Conservation (phyloP, 345 rosid species). For the Hibiscus syriacus region DNA sequence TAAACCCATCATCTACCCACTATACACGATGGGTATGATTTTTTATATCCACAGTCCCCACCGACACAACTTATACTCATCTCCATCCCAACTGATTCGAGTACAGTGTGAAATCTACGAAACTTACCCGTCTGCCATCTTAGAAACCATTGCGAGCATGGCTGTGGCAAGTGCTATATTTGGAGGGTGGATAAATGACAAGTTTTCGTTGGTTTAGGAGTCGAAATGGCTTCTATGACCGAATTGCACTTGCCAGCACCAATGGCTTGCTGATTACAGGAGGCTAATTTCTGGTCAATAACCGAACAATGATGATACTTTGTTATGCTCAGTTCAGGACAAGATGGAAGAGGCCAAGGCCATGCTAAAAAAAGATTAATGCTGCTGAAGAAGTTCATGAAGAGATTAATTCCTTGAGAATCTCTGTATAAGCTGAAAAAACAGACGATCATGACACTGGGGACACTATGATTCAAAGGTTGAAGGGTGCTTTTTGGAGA, state of each 20-base stretch:
- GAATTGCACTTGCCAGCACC: slow-evolving; percentile 82
- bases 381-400: slow-evolving; percentile 49
- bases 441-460: slow-evolving; percentile 46
- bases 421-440: slow-evolving; percentile 51
- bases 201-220: slow-evolving; percentile 73
- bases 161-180: slow-evolving; percentile 47
- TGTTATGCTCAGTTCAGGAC: slow-evolving; percentile 18
- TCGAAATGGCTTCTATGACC: slow-evolving; percentile 95
- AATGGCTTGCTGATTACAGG: slow-evolving; percentile 79
- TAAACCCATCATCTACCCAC: too few species aligned
- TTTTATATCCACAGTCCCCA: too few species aligned
- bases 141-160: slow-evolving; percentile 32
- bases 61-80: too few species aligned
- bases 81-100: too few species aligned
- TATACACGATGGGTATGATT: too few species aligned
- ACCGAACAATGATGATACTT: not conserved
- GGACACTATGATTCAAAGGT: slow-evolving; percentile 30
- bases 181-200: slow-evolving; percentile 31
- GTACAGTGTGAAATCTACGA: too few species aligned
- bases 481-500: slow-evolving; percentile 58
- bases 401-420: slow-evolving; percentile 41
- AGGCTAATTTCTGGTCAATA: slow-evolving; percentile 72
- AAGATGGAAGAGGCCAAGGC: slow-evolving; percentile 48
- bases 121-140: too few species aligned
- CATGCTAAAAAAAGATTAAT: slow-evolving; percentile 53